Evolutionary conservation across 1,284 basidiomycete species (phyloP).

Genomic region (Athelia sp.): DNA sequence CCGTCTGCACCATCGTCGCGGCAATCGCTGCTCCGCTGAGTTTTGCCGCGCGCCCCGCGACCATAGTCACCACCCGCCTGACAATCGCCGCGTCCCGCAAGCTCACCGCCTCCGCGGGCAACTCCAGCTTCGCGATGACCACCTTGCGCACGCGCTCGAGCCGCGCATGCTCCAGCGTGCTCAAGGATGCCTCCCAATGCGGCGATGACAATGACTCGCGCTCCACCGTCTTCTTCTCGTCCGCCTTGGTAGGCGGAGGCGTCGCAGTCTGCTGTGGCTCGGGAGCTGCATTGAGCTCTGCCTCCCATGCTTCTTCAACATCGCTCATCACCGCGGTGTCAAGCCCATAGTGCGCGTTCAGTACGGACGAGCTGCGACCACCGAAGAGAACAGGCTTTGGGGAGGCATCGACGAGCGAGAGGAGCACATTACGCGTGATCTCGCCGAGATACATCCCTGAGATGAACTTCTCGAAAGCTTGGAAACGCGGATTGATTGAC

Average conservation of each 20-base stretch:
- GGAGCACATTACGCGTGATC: slow-evolving; percentile 81
- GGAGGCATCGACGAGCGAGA: slow-evolving; percentile 81
- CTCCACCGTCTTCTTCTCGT: slow-evolving; percentile 22
- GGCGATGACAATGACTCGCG: slow-evolving; percentile 21
- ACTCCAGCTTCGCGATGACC: slow-evolving; percentile 60
- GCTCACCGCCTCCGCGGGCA: slow-evolving; percentile 48
- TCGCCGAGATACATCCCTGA: slow-evolving; percentile 99
- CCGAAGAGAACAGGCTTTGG: slow-evolving; percentile 72
- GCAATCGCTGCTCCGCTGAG: slow-evolving; percentile 88
- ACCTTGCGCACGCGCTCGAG: slow-evolving; percentile 52
- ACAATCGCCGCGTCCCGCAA: slow-evolving; percentile 77
- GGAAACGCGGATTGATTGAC: slow-evolving; percentile 90
- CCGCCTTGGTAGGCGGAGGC: slow-evolving; percentile 12
- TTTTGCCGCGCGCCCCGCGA: slow-evolving; percentile 79
- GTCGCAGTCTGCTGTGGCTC: slow-evolving; percentile 16
- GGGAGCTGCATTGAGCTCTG: slow-evolving; percentile 19
- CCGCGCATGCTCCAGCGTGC: slow-evolving; percentile 24
- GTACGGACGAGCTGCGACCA: slow-evolving; percentile 64
- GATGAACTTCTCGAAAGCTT: slow-evolving; percentile 98
- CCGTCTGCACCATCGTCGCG: slow-evolving; percentile 81
- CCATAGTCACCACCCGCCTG: slow-evolving; percentile 72
- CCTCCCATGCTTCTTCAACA: slow-evolving; percentile 73
- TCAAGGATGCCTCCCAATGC: slow-evolving; percentile 21
- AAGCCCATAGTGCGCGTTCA: slow-evolving; percentile 92
- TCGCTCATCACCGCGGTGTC: slow-evolving; percentile 92